Conservation (phyloP, 78 protist species). For the Polysphondylium violaceum region DNA sequence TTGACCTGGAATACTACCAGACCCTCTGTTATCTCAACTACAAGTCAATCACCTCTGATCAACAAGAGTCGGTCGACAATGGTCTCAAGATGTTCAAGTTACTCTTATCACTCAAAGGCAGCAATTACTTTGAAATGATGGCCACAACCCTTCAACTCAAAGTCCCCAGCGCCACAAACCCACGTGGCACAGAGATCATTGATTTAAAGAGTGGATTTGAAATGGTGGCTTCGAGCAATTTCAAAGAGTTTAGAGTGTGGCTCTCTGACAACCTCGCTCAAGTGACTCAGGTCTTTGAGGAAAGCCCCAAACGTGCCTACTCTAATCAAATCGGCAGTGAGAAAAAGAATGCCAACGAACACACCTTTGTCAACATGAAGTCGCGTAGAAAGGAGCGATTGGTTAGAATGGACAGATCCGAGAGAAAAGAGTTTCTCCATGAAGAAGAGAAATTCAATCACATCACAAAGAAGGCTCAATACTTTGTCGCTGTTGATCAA, state of each 20-base stretch:
- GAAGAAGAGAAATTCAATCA: conserved; percentile 26
- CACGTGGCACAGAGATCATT: conserved; percentile 1
- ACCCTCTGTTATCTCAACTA: conserved; percentile 39
- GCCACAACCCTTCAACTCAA: not conserved
- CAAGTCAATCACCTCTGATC: not conserved
- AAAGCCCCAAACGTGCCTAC: conserved; percentile 43
- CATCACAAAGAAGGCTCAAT: conserved; percentile 45
- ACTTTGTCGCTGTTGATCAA: conserved; percentile 26
- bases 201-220: conserved; percentile 65
- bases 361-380: conserved; percentile 4
- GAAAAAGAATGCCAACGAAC: conserved; percentile 2
- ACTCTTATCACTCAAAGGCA: not conserved
- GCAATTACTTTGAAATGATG: conserved; percentile 11
- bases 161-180: not conserved
- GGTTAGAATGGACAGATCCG: not conserved
- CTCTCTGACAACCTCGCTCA: conserved; percentile 22
- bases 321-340: not conserved
- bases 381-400: conserved; percentile 28
- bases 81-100: conserved; percentile 45
- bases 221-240: not conserved
- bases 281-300: conserved; percentile 53
- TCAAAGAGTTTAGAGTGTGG: conserved; percentile 24
- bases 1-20: conserved; percentile 23
- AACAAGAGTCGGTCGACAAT: conserved; percentile 8
- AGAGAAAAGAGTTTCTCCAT: conserved; percentile 2